Base-by-base conservation (phyloP, 148 eudicot species). In the Nepenthes gracilis region DNA sequence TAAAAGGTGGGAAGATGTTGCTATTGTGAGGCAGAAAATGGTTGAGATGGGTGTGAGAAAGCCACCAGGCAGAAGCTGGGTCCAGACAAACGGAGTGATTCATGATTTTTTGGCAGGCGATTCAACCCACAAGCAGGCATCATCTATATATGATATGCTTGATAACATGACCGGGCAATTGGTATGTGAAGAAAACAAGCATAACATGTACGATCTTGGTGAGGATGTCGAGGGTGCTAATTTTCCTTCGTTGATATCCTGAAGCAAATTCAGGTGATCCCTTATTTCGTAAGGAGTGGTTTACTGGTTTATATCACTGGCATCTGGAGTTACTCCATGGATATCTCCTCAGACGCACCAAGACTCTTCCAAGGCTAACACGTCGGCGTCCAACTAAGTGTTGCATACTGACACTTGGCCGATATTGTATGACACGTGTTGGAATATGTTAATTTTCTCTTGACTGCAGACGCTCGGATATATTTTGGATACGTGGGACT, bases 41-140 rank as follows among this genome's bases (percentile, higher is more conserved):
- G 58, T 57, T 47, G 77, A 63, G 51, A 59, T 65, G 62, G 71
- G 64, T 35, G 67, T 43, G 23, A 67, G 55, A 47, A 79, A 81
- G 72, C 56, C 77, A 50, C 62, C 66, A 1, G 87, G 95, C 5
- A 60, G 73, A 66, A 86, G 87, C 67, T 81, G 83, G 78, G 62
- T 84, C 47, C 80, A 81, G 64, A 67, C 74, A 56, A 69, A 72
- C 63, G 86, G 75, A 58, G 65, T 23, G 14, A 52, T 75, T 47
- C 82, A 77, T 65, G 80, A 81, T 12, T 83, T 86, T 67, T 6
- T 75, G 55, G 76, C 77, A 9, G 77, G 64, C 54, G 86, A 81
- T 34, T 33, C 54, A 62, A 55, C 58, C 65, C 81, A 81, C 35
- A 69, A 67, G 70, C 68, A 62, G 56, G 65, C 67, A 23, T 3